These are phyloP conservation scores for Mycena rosella DNA, from an alignment of 768 basidiomycete species.

Conservation along the genomic window DNA sequence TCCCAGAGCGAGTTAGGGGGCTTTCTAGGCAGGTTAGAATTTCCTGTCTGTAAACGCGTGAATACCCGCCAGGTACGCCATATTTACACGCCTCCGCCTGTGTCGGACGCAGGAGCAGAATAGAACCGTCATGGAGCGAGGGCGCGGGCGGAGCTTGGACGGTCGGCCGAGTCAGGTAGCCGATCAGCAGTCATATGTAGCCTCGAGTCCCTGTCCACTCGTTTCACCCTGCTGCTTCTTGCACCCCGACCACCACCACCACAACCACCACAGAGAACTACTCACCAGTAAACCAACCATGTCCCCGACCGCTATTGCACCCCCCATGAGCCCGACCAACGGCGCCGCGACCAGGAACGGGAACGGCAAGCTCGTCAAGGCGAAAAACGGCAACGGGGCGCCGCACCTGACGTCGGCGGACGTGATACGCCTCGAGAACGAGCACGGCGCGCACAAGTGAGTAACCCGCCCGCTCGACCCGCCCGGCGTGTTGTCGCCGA, in stretches of 20 bases:
- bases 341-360: neutral
- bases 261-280: neutral
- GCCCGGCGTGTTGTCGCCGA: conserved; percentile 41
- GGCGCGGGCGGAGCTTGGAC: conserved; percentile 24
- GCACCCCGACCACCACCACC: conserved; percentile 10
- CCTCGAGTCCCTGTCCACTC: neutral
- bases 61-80: neutral
- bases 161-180: neutral
- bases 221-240: conserved; percentile 3
- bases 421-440: conserved; percentile 84
- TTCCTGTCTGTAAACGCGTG: no score
- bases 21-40: neutral
- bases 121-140: neutral
- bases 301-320: conserved; percentile 17
- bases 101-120: conserved; percentile 1
- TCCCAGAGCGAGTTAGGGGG: neutral
- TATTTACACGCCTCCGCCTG: neutral
- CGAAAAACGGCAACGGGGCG: conserved; percentile 13
- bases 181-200: conserved; percentile 5
- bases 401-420: conserved; percentile 67
- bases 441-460: conserved; percentile 92
- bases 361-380: conserved; percentile 31
- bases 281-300: conserved; percentile 17
- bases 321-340: conserved; percentile 25
- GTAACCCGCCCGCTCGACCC: conserved; percentile 46